Base-by-base conservation (phyloP, 371 early-diverging fungal species). In the Haplosporangium sp. region DNA sequence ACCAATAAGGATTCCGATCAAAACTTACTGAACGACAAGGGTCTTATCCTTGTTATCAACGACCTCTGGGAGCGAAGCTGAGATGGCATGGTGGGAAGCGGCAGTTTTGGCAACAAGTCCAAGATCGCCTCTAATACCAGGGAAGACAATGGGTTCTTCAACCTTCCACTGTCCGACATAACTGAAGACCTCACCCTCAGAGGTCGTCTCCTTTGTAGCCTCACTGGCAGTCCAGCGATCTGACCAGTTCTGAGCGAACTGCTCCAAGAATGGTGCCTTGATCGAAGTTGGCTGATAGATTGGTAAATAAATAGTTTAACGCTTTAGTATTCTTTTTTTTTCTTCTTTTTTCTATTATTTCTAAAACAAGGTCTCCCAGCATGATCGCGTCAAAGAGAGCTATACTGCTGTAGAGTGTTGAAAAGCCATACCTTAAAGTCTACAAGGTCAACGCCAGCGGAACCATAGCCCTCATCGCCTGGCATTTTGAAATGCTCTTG, bases 101-200 rank as follows among this genome's bases (percentile, higher is more conserved):
- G 69, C 91, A 88, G 72, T 91, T 94, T 84, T 96, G 84, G 81
- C 89, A 15, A 94, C 92, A 55, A 96, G 83, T 11, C 91, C 94
- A 60, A 85, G 76, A 82, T 96, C 94, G 42, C 88, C 89, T n/a
- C 74, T 75, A 50, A 94, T 69, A 42, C 86, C 91, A 9, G 85
- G 85, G 34, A 82, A 81, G 55, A 87, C 88, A 11, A 68, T 65
- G 15, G 89, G 86, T 64, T 87, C 89, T 84, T 95, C 94, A 42
- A 94, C 89, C 44, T 68, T 84, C 96, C 96, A 96, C 63, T 86
- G 66, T 45, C 96, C 96, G 66, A 89, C 84, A 79, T 93, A 96
- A 62, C 85, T 85, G 52, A 84, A 85, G 58, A 91, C 90, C 61
- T 83, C 77, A 38, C 79, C 85, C 45, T 82, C 86, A 10, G 85